phyloP scores from a whole-genome alignment of 768 basidiomycete genomes.

The Lactarius indigo region DNA sequence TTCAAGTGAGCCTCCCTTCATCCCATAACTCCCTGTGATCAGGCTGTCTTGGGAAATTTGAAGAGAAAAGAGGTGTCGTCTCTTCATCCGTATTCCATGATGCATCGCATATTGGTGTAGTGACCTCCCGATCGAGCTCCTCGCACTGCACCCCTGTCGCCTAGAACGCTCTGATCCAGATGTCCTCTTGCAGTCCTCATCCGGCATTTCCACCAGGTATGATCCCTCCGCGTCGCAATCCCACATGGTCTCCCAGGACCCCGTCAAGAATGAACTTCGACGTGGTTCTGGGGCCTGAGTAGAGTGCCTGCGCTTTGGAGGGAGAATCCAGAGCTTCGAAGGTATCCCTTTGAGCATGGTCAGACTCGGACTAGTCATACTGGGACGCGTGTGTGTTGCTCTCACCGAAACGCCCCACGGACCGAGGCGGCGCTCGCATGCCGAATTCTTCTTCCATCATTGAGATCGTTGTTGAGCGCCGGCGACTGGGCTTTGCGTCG shows the following conservation, averaged over 20 bases:
- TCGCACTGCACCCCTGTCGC: not conserved
- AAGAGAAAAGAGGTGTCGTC: slow-evolving; percentile 9
- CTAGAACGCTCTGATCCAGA: not conserved
- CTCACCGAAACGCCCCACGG: slow-evolving; percentile 5
- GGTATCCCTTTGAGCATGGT: slow-evolving; percentile 5
- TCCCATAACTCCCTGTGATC: not conserved
- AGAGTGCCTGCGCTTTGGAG: slow-evolving; percentile 7
- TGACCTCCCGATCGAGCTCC: not conserved
- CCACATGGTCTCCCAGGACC: slow-evolving; percentile 14
- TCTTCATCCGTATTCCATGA: slow-evolving; percentile 5
- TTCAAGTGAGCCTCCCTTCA: not conserved
- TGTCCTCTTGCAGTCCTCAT: not conserved
- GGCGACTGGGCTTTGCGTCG: not conserved
- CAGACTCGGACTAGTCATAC: not conserved
- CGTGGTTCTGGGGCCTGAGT: slow-evolving; percentile 11
- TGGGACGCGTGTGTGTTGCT: not conserved
- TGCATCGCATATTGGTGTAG: not conserved
- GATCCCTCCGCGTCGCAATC: not conserved
- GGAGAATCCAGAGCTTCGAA: slow-evolving; percentile 4
- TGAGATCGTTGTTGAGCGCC: slow-evolving; percentile 15
- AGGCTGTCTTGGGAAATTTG: slow-evolving; percentile 7
- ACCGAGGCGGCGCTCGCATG: not conserved
- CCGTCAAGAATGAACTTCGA: not conserved
- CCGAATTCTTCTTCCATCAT: slow-evolving; percentile 19
- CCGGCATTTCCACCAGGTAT: not conserved